A percentile compares a stretch with the other conserved stretches of the same genome.
Conservation (phyloP, 2,329 filamentous ascomycete genomes). For the Fusarium liriodendri region DNA sequence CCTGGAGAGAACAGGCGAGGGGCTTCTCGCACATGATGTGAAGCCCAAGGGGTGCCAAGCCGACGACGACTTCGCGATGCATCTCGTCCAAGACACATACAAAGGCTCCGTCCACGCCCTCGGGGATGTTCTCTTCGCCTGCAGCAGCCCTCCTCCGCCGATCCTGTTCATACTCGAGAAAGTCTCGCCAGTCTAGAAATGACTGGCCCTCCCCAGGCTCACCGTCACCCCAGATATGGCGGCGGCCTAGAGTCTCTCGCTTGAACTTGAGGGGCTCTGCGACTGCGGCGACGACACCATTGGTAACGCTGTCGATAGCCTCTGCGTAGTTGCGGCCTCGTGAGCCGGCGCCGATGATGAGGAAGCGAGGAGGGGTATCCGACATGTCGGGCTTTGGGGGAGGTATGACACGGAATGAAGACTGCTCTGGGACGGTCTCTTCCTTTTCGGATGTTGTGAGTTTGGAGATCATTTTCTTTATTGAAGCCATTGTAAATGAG, state of each 20-base stretch:
- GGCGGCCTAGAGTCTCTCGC: constrained; percentile 74
- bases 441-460: constrained; percentile 21
- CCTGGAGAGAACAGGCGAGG: constrained; percentile 80
- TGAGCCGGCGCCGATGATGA: constrained; percentile 86
- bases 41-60: constrained; percentile 75
- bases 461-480: constrained; percentile 36
- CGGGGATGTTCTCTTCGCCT: constrained; percentile 58
- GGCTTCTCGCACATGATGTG: constrained; percentile 98
- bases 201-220: constrained; percentile 69
- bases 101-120: constrained; percentile 71
- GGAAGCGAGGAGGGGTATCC: constrained; percentile 69
- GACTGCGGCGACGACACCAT: constrained; percentile 79
- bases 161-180: constrained; percentile 75
- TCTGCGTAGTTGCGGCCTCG: constrained; percentile 80
- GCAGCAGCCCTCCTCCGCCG: constrained; percentile 66
- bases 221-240: constrained; percentile 76
- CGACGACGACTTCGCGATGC: constrained; percentile 84
- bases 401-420: constrained; percentile 41
- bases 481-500: constrained; percentile 30
- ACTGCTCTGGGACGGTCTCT: constrained; percentile 26
- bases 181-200: constrained; percentile 81
- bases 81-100: constrained; percentile 85
- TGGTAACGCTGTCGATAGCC: constrained; percentile 72
- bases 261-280: constrained; percentile 86
- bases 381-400: constrained; percentile 59